Evolutionary conservation across 2,329 filamentous ascomycete species (phyloP).

Genomic region (Lecanosticta acicola): DNA sequence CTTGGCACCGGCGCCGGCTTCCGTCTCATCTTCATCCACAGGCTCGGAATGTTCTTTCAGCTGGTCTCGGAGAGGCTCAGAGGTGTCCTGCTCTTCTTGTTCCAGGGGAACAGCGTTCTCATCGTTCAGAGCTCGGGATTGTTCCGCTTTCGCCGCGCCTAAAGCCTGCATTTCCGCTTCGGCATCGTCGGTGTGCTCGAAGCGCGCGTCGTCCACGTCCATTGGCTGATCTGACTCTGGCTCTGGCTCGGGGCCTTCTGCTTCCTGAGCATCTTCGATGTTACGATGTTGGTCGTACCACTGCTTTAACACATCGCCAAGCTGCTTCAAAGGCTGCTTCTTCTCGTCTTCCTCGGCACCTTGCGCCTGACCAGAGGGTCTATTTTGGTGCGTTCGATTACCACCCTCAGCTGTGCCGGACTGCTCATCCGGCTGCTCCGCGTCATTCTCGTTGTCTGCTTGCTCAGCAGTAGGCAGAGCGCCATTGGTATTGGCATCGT

Average conservation of each 20-base stretch:
- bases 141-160: conserved; percentile 80
- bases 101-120: conserved; percentile 75
- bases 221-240: conserved; percentile 44
- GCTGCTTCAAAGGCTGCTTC: conserved; percentile 79
- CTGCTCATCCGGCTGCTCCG: conserved; percentile 20
- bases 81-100: conserved; percentile 36
- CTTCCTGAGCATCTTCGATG: conserved; percentile 56
- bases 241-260: conserved; percentile 48
- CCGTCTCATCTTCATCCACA: conserved; percentile 35
- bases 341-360: conserved; percentile 12
- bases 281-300: conserved; percentile 88
- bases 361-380: conserved; percentile 16
- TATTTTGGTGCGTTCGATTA: conserved; percentile 15
- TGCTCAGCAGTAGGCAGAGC: conserved; percentile 39
- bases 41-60: conserved; percentile 31
- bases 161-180: conserved; percentile 85
- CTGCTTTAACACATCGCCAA: conserved; percentile 84
- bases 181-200: conserved; percentile 84
- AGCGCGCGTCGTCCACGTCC: conserved; percentile 72
- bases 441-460: conserved; percentile 18
- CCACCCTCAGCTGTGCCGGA: conserved; percentile 22
- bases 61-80: conserved; percentile 24
- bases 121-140: conserved; percentile 79
- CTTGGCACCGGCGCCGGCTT: conserved; percentile 16
- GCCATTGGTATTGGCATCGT: conserved; percentile 33